Evolutionary conservation across 2,329 filamentous ascomycete genomes (phyloP).

Genomic region (Apiospora malaysiana): DNA sequence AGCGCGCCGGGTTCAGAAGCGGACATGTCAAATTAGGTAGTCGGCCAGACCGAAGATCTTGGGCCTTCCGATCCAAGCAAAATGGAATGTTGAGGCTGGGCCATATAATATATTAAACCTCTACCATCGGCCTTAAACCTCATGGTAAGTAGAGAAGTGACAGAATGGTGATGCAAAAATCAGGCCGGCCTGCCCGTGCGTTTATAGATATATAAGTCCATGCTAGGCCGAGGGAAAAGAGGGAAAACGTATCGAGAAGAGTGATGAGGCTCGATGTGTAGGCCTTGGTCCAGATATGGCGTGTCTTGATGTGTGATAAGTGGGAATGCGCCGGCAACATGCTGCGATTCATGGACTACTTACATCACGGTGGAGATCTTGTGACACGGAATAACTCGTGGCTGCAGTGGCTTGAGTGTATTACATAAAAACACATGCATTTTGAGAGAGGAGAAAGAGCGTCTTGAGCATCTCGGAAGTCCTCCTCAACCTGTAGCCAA

Average conservation of each 20-base stretch:
- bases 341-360: conserved; percentile 12
- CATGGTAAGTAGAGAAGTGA: neutral
- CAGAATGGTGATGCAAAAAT: neutral
- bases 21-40: conserved; percentile 16
- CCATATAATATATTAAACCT: neutral
- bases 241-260: neutral
- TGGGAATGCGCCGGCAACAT: conserved; percentile 5
- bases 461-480: neutral
- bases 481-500: neutral
- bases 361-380: conserved; percentile 15
- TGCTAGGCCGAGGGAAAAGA: neutral
- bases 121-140: neutral
- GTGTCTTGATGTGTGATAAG: neutral
- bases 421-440: neutral
- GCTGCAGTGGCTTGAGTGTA: neutral
- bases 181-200: neutral
- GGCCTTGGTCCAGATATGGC: neutral
- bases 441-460: neutral
- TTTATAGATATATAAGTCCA: neutral
- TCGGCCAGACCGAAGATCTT: conserved; percentile 13
- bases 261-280: neutral
- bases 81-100: neutral
- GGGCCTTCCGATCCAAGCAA: neutral
- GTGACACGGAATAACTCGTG: neutral
- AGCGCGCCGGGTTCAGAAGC: neutral